phyloP scores from a whole-genome alignment of 148 eudicot species.

The Diospyros lotus region DNA sequence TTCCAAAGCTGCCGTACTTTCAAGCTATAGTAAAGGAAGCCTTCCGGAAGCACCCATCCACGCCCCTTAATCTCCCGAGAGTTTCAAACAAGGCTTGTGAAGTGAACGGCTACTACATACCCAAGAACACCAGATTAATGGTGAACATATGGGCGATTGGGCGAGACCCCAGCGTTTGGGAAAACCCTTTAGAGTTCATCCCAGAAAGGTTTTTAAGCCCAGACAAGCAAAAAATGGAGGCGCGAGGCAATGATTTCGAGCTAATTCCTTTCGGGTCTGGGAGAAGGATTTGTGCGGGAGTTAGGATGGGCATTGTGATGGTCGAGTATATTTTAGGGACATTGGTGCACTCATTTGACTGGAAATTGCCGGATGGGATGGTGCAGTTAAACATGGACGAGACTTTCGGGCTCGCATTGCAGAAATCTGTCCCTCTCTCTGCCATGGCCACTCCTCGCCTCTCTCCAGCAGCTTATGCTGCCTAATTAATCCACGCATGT shows the following conservation, averaged over 20 bases:
- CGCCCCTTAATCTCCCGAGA: slow-evolving; percentile 29
- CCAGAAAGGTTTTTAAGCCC: slow-evolving; percentile 35
- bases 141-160: slow-evolving; percentile 40
- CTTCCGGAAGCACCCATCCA: slow-evolving; percentile 34
- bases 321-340: slow-evolving; percentile 30
- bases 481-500: no score
- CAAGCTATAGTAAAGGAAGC: slow-evolving; percentile 36
- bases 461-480: no score
- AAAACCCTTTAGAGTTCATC: slow-evolving; percentile 22
- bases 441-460: no score
- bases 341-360: slow-evolving; percentile 36
- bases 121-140: slow-evolving; percentile 24
- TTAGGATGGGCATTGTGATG: slow-evolving; percentile 27
- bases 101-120: slow-evolving; percentile 30
- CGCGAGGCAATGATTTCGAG: slow-evolving; percentile 29
- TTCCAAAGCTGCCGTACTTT: slow-evolving; percentile 29
- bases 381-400: slow-evolving; percentile 28
- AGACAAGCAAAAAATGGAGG: slow-evolving; percentile 11
- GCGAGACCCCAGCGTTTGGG: slow-evolving; percentile 35
- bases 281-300: slow-evolving; percentile 41
- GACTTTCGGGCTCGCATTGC: slow-evolving; percentile 29
- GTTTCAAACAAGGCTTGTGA: slow-evolving; percentile 17
- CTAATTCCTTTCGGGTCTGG: slow-evolving; percentile 42
- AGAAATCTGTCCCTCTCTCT: slow-evolving; percentile 12
- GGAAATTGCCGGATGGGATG: slow-evolving; percentile 22